These are phyloP conservation scores for Rutstroemia sp. DNA, from an alignment of 2,329 filamentous ascomycete species.

Conservation along the genomic window DNA sequence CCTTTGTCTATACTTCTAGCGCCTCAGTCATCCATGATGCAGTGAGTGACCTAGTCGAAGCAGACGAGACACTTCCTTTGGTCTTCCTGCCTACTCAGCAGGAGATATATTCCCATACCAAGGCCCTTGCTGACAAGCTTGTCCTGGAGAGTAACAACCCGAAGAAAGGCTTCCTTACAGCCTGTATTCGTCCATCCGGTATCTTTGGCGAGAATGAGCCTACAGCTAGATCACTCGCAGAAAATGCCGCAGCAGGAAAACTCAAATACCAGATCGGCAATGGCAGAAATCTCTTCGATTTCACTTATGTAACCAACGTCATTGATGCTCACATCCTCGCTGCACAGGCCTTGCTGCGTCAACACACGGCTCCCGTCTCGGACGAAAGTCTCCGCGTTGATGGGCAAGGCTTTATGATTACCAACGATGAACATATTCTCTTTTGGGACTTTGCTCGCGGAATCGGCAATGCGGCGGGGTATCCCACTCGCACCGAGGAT, in stretches of 20 bases:
- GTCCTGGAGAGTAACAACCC: slow-evolving; percentile 12
- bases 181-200: slow-evolving; percentile 40
- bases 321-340: slow-evolving; percentile 44
- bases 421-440: slow-evolving; percentile 13
- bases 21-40: slow-evolving; percentile 42
- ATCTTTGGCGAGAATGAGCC: slow-evolving; percentile 41
- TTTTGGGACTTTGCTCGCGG: slow-evolving; percentile 15
- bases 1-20: slow-evolving; percentile 45
- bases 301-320: slow-evolving; percentile 41
- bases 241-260: slow-evolving; percentile 39
- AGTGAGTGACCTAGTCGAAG: slow-evolving; percentile 38
- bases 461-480: slow-evolving; percentile 7
- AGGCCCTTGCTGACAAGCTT: slow-evolving; percentile 15
- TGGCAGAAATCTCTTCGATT: slow-evolving; percentile 47
- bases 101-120: slow-evolving; percentile 16
- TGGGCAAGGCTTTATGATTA: slow-evolving; percentile 16
- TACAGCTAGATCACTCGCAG: slow-evolving; percentile 29
- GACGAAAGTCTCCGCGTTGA: slow-evolving; percentile 3
- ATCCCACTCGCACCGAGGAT: slow-evolving; percentile 6
- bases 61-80: slow-evolving; percentile 30
- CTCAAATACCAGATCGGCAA: slow-evolving; percentile 42
- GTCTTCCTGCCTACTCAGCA: slow-evolving; percentile 12
- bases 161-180: slow-evolving; percentile 37
- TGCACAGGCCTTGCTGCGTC: slow-evolving; percentile 32
- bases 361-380: slow-evolving; percentile 18